phyloP scores from a whole-genome alignment of 768 basidiomycete species.

The Pseudohyphozyma bogoriensis region DNA sequence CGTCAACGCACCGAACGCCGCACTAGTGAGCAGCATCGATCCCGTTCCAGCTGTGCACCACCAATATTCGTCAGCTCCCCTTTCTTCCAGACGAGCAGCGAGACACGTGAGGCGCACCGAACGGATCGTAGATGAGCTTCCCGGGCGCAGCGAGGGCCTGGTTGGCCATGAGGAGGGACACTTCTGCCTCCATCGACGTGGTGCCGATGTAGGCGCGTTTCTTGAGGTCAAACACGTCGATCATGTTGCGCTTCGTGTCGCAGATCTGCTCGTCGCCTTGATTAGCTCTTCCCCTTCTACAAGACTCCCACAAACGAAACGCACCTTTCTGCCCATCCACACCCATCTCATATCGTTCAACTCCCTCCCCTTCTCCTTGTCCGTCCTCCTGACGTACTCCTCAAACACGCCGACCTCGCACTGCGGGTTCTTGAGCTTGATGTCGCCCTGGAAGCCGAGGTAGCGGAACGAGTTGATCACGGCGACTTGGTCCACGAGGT shows the following conservation, averaged over 20 bases:
- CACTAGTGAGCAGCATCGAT: conserved; percentile 50
- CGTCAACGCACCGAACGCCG: conserved; percentile 75
- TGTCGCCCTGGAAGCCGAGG: conserved; percentile 70
- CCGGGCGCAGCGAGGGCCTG: conserved; percentile 87
- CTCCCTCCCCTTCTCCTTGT: conserved; percentile 22
- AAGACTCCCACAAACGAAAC: conserved; percentile 31
- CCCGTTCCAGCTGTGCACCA: conserved; percentile 43
- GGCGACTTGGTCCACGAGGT: conserved; percentile 8
- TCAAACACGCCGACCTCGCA: conserved; percentile 29
- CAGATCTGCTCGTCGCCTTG: conserved; percentile 8
- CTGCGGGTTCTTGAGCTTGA: conserved; percentile 55
- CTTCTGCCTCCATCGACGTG: conserved; percentile 95
- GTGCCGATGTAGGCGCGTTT: conserved; percentile 85
- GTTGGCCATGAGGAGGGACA: conserved; percentile 91
- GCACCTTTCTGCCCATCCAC: conserved; percentile 80
- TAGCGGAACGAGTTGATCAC: conserved; percentile 53
- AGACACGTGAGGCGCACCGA: conserved; percentile 47
- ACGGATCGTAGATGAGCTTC: conserved; percentile 88
- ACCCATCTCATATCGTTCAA: conserved; percentile 41
- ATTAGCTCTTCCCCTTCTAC: not conserved
- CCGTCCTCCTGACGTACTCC: conserved; percentile 19
- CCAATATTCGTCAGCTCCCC: not conserved
- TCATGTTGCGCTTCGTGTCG: conserved; percentile 45
- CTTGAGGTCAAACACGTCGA: conserved; percentile 72
- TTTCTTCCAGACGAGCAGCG: not conserved